Evolutionary conservation across 768 basidiomycete species (phyloP).

Genomic region (Xanthoconium stramineum): DNA sequence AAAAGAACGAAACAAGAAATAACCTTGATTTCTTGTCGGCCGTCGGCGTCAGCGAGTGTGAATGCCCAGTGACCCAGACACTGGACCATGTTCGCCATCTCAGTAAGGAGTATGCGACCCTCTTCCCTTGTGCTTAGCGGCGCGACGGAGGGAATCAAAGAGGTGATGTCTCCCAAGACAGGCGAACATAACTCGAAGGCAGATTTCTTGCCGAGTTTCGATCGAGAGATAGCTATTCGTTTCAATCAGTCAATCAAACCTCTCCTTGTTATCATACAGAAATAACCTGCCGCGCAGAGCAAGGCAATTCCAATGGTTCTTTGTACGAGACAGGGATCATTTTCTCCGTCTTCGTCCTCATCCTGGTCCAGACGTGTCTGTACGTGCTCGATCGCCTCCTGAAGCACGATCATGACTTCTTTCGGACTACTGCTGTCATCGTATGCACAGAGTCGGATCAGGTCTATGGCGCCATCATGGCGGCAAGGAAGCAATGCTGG

Average conservation of each 20-base stretch:
- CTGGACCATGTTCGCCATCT: constrained; percentile 16
- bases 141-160: constrained; percentile 17
- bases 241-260: not conserved
- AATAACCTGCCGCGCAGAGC: constrained; percentile 24
- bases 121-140: constrained; percentile 8
- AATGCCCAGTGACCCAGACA: constrained; percentile 18
- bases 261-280: not conserved
- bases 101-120: constrained; percentile 21
- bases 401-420: constrained; percentile 40
- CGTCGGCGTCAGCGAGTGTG: not conserved
- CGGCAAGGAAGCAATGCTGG: constrained; percentile 33
- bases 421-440: constrained; percentile 32
- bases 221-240: constrained; percentile 24
- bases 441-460: constrained; percentile 33
- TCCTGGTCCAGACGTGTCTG: constrained; percentile 11
- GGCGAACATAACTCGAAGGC: constrained; percentile 21
- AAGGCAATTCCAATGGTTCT: constrained; percentile 13
- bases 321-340: constrained; percentile 7
- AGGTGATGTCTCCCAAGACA: constrained; percentile 11
- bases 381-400: constrained; percentile 38
- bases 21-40: constrained; percentile 21
- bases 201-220: constrained; percentile 23
- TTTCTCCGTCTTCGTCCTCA: constrained; percentile 17
- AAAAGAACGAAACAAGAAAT: not conserved
- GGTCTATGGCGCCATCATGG: constrained; percentile 27